These are phyloP conservation scores for Hymenoscyphus salicellus DNA, from an alignment of 2,329 filamentous ascomycete species.

Conservation along the genomic window DNA sequence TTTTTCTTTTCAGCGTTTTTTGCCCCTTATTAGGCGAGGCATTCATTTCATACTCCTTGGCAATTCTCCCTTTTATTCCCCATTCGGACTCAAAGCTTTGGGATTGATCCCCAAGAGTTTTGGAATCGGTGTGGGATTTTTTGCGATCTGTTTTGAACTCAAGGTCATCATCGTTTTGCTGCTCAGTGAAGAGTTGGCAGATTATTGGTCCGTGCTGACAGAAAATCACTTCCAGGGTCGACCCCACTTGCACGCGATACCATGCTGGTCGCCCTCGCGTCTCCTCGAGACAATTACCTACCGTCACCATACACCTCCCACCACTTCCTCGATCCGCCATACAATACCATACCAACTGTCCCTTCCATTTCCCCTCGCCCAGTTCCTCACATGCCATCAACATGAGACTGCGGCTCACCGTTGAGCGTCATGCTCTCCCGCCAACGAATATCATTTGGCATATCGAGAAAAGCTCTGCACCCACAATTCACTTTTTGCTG, in stretches of 20 bases:
- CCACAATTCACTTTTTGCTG: slow-evolving; percentile 73
- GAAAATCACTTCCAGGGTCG: no score
- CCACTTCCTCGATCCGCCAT: not conserved
- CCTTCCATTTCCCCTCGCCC: not conserved
- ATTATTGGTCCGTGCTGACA: no score
- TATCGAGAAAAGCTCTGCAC: slow-evolving; percentile 48
- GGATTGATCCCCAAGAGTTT: no score
- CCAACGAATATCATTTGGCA: slow-evolving; percentile 71
- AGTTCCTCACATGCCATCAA: not conserved
- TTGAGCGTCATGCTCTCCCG: slow-evolving; percentile 72
- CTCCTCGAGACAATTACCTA: no score
- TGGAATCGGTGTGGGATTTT: no score
- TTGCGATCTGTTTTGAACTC: no score
- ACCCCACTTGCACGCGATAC: no score
- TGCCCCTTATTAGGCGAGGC: no score
- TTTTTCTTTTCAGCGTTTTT: not conserved
- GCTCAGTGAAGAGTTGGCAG: no score
- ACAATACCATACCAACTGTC: not conserved
- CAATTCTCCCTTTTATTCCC: not conserved
- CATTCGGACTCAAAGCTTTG: no score
- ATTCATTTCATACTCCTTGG: not conserved
- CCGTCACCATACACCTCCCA: not conserved
- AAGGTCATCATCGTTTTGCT: no score
- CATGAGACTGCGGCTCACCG: slow-evolving; percentile 71
- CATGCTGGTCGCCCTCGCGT: no score